Evolutionary conservation across 2,329 filamentous ascomycete species (phyloP).

Genomic region (Lizonia empirigonia): DNA sequence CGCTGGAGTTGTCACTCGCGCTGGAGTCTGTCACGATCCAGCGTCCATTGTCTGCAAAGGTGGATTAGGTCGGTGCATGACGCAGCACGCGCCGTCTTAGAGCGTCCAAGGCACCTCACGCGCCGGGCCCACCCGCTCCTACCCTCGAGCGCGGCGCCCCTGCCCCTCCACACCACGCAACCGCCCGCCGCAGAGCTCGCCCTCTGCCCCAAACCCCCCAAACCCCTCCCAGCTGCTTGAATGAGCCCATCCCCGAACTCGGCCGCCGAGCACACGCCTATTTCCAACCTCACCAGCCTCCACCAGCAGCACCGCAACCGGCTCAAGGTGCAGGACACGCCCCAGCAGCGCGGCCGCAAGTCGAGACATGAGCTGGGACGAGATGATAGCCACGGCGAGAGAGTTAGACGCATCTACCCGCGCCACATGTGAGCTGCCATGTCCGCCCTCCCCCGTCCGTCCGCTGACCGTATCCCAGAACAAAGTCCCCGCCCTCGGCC

Average conservation of each 20-base stretch:
- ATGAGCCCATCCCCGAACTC: conserved; percentile 48
- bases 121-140: conserved; percentile 22
- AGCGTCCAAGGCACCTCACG: conserved; percentile 21
- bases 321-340: conserved; percentile 42
- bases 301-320: conserved; percentile 45
- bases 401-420: conserved; percentile 49
- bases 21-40: conserved; percentile 25
- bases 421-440: conserved; percentile 45
- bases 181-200: conserved; percentile 15
- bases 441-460: not conserved
- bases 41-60: conserved; percentile 20
- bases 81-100: conserved; percentile 31
- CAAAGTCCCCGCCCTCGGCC: conserved; percentile 45
- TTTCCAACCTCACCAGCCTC: conserved; percentile 44
- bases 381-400: conserved; percentile 42
- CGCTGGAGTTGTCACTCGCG: no score
- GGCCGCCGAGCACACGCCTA: conserved; percentile 36
- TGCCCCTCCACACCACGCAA: conserved; percentile 10
- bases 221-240: conserved; percentile 35
- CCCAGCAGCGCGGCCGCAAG: conserved; percentile 43
- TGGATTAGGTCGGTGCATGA: conserved; percentile 32
- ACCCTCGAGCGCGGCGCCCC: conserved; percentile 5
- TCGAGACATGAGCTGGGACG: conserved; percentile 51
- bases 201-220: conserved; percentile 15
- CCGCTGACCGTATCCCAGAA: conserved; percentile 33